These are phyloP conservation scores for Pseudonitzschia delicatissima DNA, from an alignment of 108 stramenopile species.

Conservation along the genomic window DNA sequence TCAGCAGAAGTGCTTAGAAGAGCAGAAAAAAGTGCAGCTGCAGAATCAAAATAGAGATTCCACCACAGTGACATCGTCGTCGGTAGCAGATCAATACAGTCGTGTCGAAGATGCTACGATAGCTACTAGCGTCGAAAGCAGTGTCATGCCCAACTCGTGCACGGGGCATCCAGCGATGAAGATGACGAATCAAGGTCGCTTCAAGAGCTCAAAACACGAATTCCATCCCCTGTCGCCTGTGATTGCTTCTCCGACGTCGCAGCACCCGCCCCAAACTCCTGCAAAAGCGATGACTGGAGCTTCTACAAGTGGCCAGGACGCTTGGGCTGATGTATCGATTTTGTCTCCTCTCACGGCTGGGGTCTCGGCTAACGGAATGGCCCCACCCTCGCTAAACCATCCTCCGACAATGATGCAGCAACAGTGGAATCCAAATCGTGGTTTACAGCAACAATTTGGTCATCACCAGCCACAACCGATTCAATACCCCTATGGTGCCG, in stretches of 20 bases:
- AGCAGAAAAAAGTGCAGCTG: neutral
- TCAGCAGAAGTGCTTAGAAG: neutral
- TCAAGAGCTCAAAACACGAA: neutral
- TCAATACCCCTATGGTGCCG: neutral
- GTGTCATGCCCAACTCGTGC: slow-evolving; percentile 8
- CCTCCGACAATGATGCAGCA: neutral
- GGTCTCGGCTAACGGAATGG: neutral
- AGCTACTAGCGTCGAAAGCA: neutral
- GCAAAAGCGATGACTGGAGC: no score
- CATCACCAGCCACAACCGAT: no score
- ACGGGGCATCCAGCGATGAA: neutral
- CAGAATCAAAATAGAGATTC: neutral
- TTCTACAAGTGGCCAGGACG: no score
- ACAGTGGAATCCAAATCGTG: no score
- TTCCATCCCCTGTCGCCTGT: neutral
- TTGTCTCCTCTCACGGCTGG: neutral
- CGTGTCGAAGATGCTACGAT: neutral
- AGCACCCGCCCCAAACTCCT: neutral
- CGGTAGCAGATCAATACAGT: no score
- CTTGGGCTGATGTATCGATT: no score
- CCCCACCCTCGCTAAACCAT: neutral
- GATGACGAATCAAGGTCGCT: neutral
- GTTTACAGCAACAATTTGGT: neutral
- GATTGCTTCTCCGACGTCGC: neutral
- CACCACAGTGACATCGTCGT: neutral